phyloP scores from a whole-genome alignment of 306 rosid species.

The Prunus davidiana region DNA sequence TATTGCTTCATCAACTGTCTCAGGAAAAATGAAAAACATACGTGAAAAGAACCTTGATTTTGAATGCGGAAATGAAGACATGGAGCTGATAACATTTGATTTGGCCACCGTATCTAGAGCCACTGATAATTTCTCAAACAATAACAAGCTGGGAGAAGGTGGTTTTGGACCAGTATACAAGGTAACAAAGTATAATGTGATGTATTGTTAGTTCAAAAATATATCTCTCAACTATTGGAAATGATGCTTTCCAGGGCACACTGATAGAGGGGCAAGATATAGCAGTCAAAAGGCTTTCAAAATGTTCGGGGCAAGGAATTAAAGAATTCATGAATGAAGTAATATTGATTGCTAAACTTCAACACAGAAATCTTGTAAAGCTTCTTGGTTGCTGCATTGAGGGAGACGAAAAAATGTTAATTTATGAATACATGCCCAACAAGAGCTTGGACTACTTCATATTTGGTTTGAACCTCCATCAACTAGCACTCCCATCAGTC shows the following conservation, averaged over 20 bases:
- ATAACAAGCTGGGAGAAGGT: slow-evolving; percentile 52
- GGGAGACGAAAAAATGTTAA: slow-evolving; percentile 38
- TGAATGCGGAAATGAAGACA: slow-evolving; percentile 26
- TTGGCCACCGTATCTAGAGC: slow-evolving; percentile 33
- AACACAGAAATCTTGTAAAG: slow-evolving; percentile 57
- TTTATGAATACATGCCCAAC: slow-evolving; percentile 59
- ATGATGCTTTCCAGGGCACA: slow-evolving; percentile 33
- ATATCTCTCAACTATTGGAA: neutral
- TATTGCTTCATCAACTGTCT: neutral
- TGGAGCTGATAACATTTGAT: slow-evolving; percentile 46
- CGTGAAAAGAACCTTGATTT: neutral
- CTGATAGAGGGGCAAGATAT: slow-evolving; percentile 41
- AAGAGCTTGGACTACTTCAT: slow-evolving; percentile 58
- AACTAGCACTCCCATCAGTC: neutral
- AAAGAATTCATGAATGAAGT: slow-evolving; percentile 62
- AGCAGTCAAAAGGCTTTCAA: slow-evolving; percentile 58
- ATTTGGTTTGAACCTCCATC: slow-evolving; percentile 41
- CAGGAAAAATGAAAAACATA: neutral
- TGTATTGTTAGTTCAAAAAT: neutral
- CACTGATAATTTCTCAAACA: slow-evolving; percentile 39
- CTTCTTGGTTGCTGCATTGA: slow-evolving; percentile 57
- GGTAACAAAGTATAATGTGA: slow-evolving; percentile 16
- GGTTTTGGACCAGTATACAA: slow-evolving; percentile 60
- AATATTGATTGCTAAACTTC: slow-evolving; percentile 49
- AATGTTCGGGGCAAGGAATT: slow-evolving; percentile 46